Evolutionary conservation across 1,139 yeast species (phyloP).

Genomic region (Taphrina communis): DNA sequence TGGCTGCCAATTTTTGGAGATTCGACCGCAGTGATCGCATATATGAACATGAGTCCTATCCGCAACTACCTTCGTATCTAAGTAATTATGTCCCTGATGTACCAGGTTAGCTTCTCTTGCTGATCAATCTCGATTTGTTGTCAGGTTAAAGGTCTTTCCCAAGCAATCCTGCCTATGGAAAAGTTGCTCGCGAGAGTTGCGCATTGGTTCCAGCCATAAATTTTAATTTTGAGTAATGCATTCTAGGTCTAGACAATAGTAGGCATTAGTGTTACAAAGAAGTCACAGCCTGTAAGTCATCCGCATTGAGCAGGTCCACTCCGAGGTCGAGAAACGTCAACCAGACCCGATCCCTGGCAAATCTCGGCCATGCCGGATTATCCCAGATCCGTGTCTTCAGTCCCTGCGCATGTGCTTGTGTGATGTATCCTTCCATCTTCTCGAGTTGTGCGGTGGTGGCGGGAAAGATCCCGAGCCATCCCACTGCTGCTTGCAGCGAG

Average conservation of each 20-base stretch:
- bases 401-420: conserved; percentile 53
- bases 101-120: too few relatives aligned
- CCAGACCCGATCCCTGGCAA: conserved; percentile 55
- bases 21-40: background rate
- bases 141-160: too few relatives aligned
- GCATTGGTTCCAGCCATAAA: too few relatives aligned
- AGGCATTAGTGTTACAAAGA: background rate
- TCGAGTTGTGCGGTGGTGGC: conserved; percentile 49
- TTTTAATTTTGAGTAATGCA: too few relatives aligned
- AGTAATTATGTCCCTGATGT: too few relatives aligned
- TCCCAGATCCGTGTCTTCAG: conserved; percentile 60
- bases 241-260: too few relatives aligned
- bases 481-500: conserved; percentile 40
- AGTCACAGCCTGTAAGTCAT: conserved; percentile 51
- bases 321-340: conserved; percentile 52
- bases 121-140: too few relatives aligned
- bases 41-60: too few relatives aligned
- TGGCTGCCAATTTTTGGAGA: conserved; percentile 2
- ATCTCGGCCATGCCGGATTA: conserved; percentile 59
- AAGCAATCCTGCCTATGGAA: too few relatives aligned
- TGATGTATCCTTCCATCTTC: conserved; percentile 49
- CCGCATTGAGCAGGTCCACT: conserved; percentile 58
- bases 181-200: too few relatives aligned
- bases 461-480: conserved; percentile 44
- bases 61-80: too few relatives aligned